Evolutionary conservation across 2,329 filamentous ascomycete genomes (phyloP), one percentile per base, ranked within the genome.

Genomic region (Aspergillus sp.): DNA sequence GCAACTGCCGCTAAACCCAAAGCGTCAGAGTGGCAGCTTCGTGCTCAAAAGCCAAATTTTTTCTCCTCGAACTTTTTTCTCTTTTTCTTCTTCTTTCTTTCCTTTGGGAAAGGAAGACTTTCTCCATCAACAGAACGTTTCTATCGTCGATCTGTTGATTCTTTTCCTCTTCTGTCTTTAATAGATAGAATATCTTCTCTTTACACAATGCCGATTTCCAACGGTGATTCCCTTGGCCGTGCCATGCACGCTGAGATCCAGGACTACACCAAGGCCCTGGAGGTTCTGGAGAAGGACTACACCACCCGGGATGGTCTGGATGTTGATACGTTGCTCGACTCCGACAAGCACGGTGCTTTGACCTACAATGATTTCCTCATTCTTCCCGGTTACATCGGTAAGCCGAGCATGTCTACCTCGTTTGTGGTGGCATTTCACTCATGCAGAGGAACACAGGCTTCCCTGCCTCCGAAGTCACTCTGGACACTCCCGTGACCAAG

Each of bases 291-390:
- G 73, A 76, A 75, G 55, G 84, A 93, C 69, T 96, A 96, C 75
- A 72, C 86, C 61, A 81, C 82, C 71, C 81, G 79, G 64, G 94
- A 99, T 84, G 94, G 94, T 54, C 87, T 99, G 65, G 85, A 90
- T 71, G 84, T 95, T 67, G 80, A 90, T 69, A 86, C 90, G 60
- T 82, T 99, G 65, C 85, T 97, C 73, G 89, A 99, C 79, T 92
- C 93, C 61, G 88, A 88, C 78, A 88, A 87, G 75, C 89, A 92
- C 69, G 94, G 94, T 57, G 94, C 94, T 67, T 82, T 99, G 68
- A 97, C 93, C 54, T 99, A 96, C 83, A 99, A 99, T 76, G 94
- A 99, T 77, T 99, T 99, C 80, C 85, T 99, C 58, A 79, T 99
- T 66, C 83, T 99, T 57, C 94, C 94, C 53, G 95, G 95, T 71